phyloP scores from a whole-genome alignment of 495 filamentous ascomycete species.

The Saxophila tyrrhenica region DNA sequence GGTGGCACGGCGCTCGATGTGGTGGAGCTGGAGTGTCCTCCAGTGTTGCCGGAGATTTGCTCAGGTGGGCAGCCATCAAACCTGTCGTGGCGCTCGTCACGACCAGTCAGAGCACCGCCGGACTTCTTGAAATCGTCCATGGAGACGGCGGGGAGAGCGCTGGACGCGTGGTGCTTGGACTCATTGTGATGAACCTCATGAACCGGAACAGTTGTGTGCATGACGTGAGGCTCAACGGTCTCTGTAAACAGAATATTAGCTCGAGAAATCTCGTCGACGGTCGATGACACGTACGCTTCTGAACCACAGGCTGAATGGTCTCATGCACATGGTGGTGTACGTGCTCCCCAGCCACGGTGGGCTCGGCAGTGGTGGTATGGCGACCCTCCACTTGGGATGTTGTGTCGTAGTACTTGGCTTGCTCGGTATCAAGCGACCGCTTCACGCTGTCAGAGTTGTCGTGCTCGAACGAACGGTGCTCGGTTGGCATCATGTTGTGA shows the following conservation, averaged over 20 bases:
- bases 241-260: constrained; percentile 34
- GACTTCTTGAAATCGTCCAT: constrained; percentile 49
- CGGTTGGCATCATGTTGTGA: constrained; percentile 37
- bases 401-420: constrained; percentile 39
- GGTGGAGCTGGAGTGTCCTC: too few species aligned
- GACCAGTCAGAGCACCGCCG: constrained; percentile 45
- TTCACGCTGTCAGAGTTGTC: constrained; percentile 37
- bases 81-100: constrained; percentile 41
- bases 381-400: constrained; percentile 35
- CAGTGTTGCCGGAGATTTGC: too few species aligned
- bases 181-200: constrained; percentile 49
- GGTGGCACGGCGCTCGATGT: background rate
- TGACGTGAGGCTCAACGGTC: constrained; percentile 50
- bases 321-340: constrained; percentile 51
- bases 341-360: constrained; percentile 47
- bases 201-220: constrained; percentile 55
- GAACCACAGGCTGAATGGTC: constrained; percentile 53
- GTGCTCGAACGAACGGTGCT: constrained; percentile 44
- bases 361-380: constrained; percentile 36
- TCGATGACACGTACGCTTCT: constrained; percentile 41
- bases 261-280: too few species aligned
- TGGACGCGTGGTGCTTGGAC: constrained; percentile 47
- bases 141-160: constrained; percentile 44
- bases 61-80: constrained; percentile 23
- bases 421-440: constrained; percentile 36